A percentile compares a stretch with the other conserved stretches of the same genome.
Conservation (phyloP, 2,329 filamentous ascomycete species). For the Beauveria sp. region DNA sequence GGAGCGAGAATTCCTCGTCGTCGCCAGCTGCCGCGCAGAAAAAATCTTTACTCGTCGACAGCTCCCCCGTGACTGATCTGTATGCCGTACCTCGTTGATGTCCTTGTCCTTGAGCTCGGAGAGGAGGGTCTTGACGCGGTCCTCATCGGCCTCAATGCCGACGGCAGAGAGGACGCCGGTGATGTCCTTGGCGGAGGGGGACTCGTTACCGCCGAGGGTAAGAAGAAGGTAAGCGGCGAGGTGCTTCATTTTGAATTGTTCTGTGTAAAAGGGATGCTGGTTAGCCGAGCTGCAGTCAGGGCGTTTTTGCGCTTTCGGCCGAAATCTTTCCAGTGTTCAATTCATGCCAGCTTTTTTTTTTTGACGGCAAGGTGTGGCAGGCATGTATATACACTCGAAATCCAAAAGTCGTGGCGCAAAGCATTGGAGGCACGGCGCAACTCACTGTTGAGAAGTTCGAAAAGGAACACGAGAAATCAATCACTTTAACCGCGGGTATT, state of each 20-base stretch:
- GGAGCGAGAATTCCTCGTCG: neutral
- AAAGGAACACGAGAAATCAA: conserved; percentile 86
- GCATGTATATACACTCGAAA: neutral
- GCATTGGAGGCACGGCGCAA: conserved; percentile 12
- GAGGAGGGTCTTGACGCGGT: conserved; percentile 80
- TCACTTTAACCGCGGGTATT: conserved; percentile 92
- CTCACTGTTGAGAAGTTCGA: conserved; percentile 27
- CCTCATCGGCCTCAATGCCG: conserved; percentile 85
- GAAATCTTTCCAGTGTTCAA: neutral
- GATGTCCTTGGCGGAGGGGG: conserved; percentile 78
- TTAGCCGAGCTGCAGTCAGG: neutral
- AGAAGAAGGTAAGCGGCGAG: conserved; percentile 99
- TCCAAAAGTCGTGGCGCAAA: neutral
- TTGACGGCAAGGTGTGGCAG: neutral
- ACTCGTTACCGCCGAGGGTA: conserved; percentile 83
- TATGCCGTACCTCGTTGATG: conserved; percentile 73
- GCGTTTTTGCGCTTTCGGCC: neutral
- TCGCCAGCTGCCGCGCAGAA: neutral
- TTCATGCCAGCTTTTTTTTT: neutral
- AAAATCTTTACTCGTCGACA: neutral
- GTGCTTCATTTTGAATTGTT: conserved; percentile 86
- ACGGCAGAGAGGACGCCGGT: conserved; percentile 85
- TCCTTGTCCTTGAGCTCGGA: conserved; percentile 86
- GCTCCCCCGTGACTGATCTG: neutral
- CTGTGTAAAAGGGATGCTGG: conserved; percentile 19